phyloP scores from a whole-genome alignment of 1,139 yeast species.

The Eremothecium sinecaudum region DNA sequence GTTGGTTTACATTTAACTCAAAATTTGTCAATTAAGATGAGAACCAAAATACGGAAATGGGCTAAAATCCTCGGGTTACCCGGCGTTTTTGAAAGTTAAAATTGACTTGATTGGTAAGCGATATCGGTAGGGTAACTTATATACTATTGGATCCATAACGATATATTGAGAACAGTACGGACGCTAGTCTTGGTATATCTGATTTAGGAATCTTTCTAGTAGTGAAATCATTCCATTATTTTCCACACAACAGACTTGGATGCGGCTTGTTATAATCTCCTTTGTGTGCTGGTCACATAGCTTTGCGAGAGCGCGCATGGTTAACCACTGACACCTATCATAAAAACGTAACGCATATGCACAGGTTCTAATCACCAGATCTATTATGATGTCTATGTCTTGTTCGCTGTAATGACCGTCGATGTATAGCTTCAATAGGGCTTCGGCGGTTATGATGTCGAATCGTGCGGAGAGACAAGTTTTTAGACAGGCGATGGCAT shows the following conservation, averaged over 20 bases:
- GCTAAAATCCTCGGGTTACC: no score
- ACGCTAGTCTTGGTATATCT: conserved; percentile 11
- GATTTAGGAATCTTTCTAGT: conserved; percentile 21
- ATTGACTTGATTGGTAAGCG: no score
- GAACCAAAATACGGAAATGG: no score
- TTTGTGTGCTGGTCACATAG: conserved; percentile 26
- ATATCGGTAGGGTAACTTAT: no score
- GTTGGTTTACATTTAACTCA: no score
- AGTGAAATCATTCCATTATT: conserved; percentile 18
- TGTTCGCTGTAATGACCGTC: conserved; percentile 19
- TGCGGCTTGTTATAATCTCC: conserved; percentile 30
- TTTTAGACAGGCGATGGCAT: conserved; percentile 70
- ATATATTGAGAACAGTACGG: background rate
- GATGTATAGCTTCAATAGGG: conserved; percentile 31
- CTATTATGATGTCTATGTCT: conserved; percentile 28
- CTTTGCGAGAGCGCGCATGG: conserved; percentile 28
- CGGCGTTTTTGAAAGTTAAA: no score
- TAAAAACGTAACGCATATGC: conserved; percentile 35
- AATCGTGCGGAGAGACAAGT: conserved; percentile 71
- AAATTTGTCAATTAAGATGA: no score
- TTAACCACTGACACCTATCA: conserved; percentile 30
- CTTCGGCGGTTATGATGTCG: conserved; percentile 42
- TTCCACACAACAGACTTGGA: conserved; percentile 24
- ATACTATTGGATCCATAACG: background rate
- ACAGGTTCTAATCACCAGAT: conserved; percentile 27